A percentile compares a stretch with the other conserved stretches of the same genome.
phyloP scores from a whole-genome alignment of 140 eudicot genomes.

The Erigeron philadelphicus region DNA sequence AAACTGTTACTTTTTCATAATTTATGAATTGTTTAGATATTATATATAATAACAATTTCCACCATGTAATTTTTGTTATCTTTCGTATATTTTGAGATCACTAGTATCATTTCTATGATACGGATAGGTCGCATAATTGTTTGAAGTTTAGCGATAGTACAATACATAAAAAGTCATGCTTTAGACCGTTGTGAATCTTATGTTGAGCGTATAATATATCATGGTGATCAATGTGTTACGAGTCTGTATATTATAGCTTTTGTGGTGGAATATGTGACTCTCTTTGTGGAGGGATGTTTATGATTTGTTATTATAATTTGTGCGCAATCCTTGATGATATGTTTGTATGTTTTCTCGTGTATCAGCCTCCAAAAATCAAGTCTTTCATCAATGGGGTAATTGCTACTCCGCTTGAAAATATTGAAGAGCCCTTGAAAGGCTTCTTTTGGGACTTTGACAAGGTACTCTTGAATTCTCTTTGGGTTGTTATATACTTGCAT shows the following conservation, averaged over 20 bases:
- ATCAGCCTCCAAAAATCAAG: slow-evolving; percentile 87
- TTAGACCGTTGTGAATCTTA: too few species aligned
- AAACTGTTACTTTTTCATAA: too few species aligned
- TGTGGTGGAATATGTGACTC: not conserved
- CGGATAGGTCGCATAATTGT: too few species aligned
- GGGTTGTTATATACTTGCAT: not conserved
- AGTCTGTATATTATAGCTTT: slow-evolving; percentile 1
- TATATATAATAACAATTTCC: too few species aligned
- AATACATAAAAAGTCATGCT: too few species aligned
- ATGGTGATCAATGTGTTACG: not conserved
- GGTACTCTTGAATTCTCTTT: slow-evolving; percentile 40
- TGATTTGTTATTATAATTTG: not conserved
- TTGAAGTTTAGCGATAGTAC: not conserved
- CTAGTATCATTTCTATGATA: too few species aligned
- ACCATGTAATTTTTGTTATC: too few species aligned
- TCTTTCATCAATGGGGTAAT: slow-evolving; percentile 64
- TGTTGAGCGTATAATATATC: not conserved
- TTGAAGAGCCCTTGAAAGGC: slow-evolving; percentile 63
- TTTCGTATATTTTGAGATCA: too few species aligned
- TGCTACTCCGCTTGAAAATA: slow-evolving; percentile 70
- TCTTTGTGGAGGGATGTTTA: slow-evolving; percentile 5
- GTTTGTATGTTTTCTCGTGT: slow-evolving; percentile 17
- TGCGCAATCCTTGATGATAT: slow-evolving; percentile 8
- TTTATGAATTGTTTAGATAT: too few species aligned
- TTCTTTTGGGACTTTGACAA: slow-evolving; percentile 95